Evolutionary conservation across 257 asterid genomes (phyloP), one percentile per base, ranked within the genome.

Genomic region (Gentiana straminea): DNA sequence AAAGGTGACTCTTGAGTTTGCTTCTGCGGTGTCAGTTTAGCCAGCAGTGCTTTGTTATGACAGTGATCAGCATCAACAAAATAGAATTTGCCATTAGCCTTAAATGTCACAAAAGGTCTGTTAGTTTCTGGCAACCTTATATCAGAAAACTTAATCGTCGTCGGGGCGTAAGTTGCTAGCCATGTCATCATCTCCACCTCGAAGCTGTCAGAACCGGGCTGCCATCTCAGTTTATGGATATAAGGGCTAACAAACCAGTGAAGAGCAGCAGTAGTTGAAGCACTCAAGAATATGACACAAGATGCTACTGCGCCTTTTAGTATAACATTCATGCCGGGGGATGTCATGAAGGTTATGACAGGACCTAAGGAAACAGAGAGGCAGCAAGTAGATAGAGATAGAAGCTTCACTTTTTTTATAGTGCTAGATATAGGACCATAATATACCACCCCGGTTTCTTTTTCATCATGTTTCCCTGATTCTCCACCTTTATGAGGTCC

Each of bases 211-310:
- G 98, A 85, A 52, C 97, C 98, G 3, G 97, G 98, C 71, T 77
- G 84, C 98, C 98, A 92, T 51, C 81, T 85, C 44, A 92, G 86
- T 48, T 75, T 85, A 79, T 92, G 98, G 44, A 92, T 70, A 34
- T 92, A 92, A 35, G 98, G 98, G 79, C 90, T 85, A 64, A 86
- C 93, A 24, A 88, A 92, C 98, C 98, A 92, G 75, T 92, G 95
- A 62, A 92, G 94, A 43, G 78, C 97, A 1, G 73, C 90, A 9
- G 97, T 92, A 1, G 98, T 85, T 3, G 95, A 71, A 68, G 97
- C 98, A 61, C 97, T 85, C 3, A 87, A 43, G 77, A 92, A 80
- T 60, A 92, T 83, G 35, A 88, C 91, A 0, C 95, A 57, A 37
- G 95, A 85, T 35, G 97, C 98, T 63, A 92, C 93, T 15, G 94